These are phyloP conservation scores for Podospora australis DNA, from an alignment of 495 filamentous ascomycete species.

Conservation along the genomic window DNA sequence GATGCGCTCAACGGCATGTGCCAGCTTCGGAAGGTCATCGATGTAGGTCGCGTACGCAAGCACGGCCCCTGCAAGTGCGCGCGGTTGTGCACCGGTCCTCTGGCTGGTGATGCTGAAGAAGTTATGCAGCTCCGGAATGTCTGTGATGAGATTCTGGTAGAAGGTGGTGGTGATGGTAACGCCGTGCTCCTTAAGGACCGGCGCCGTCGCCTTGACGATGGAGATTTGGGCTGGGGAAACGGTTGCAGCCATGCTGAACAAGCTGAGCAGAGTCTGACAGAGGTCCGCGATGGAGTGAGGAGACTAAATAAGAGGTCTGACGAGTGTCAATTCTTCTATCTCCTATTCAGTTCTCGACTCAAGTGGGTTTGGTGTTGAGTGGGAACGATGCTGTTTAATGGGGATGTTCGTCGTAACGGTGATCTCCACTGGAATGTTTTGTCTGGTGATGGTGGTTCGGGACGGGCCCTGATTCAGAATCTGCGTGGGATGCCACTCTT, in stretches of 20 bases:
- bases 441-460: not conserved
- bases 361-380: not conserved
- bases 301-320: not conserved
- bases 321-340: not conserved
- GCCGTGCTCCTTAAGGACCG: slow-evolving; percentile 61
- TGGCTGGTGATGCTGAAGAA: slow-evolving; percentile 66
- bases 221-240: slow-evolving; percentile 38
- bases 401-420: not conserved
- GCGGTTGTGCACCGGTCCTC: slow-evolving; percentile 55
- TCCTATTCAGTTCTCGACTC: not conserved
- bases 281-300: not conserved
- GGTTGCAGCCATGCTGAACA: slow-evolving; percentile 19
- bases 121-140: slow-evolving; percentile 54
- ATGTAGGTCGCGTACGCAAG: slow-evolving; percentile 67
- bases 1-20: slow-evolving; percentile 61
- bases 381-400: too few relatives aligned
- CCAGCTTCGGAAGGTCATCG: slow-evolving; percentile 58
- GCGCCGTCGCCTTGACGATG: slow-evolving; percentile 54
- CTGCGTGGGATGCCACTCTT: not conserved
- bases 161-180: slow-evolving; percentile 58
- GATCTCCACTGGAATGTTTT: not conserved
- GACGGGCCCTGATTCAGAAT: not conserved
- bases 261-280: not conserved
- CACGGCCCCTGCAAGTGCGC: slow-evolving; percentile 58
- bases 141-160: slow-evolving; percentile 60